Evolutionary conservation across 345 rosid species (phyloP).

Genomic region (Hevea brasiliensis): DNA sequence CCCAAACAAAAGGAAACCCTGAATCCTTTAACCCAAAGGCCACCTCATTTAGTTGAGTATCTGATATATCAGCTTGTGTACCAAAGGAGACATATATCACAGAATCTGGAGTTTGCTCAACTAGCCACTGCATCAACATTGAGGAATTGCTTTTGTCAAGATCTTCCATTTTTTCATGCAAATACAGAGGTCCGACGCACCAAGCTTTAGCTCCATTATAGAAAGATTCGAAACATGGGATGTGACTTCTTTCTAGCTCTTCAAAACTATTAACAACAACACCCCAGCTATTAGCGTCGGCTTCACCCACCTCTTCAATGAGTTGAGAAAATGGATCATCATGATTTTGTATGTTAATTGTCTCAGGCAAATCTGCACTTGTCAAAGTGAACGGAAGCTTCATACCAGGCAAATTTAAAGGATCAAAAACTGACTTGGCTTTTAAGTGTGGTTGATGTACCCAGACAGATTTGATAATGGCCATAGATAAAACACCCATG

Average conservation of each 20-base stretch:
- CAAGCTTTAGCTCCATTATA: conserved; percentile 29
- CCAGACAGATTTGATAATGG: conserved; percentile 3
- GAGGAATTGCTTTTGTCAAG: too few relatives aligned
- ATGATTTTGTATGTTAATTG: too few relatives aligned
- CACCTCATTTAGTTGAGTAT: conserved; percentile 24
- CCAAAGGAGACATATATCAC: conserved; percentile 24
- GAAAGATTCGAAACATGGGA: conserved; percentile 20
- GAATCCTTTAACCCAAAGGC: conserved; percentile 24
- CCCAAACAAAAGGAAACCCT: conserved; percentile 19
- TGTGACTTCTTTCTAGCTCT: conserved; percentile 18
- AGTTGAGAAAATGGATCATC: too few relatives aligned
- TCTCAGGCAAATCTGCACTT: too few relatives aligned
- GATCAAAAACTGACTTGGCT: background rate
- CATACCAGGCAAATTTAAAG: conserved; percentile 10
- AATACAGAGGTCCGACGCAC: conserved; percentile 21
- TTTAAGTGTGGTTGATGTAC: background rate
- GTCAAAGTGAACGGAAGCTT: background rate
- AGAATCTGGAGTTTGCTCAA: conserved; percentile 1
- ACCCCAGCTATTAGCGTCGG: conserved; percentile 28
- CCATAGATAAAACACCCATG: conserved; percentile 26
- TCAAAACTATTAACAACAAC: conserved; percentile 27
- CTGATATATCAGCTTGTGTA: conserved; percentile 22
- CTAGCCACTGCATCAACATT: conserved; percentile 8
- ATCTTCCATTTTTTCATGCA: background rate
- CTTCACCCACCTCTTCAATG: conserved; percentile 9